These are phyloP conservation scores for Rickenella mellea DNA, from an alignment of 768 basidiomycete species.

Conservation along the genomic window DNA sequence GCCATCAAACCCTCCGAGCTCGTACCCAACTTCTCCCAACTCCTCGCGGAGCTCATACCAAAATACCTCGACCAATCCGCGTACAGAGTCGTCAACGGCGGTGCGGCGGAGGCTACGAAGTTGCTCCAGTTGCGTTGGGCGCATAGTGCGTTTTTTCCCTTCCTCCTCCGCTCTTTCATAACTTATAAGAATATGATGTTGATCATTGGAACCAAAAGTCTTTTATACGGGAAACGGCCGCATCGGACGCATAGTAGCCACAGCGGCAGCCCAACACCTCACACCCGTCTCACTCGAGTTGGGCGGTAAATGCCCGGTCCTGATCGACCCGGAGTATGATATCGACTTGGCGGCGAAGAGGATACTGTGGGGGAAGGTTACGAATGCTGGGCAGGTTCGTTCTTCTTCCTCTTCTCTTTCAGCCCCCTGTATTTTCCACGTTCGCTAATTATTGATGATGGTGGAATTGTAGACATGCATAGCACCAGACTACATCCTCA, in stretches of 20 bases:
- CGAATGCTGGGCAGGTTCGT: conserved; percentile 54
- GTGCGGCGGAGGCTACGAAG: conserved; percentile 26
- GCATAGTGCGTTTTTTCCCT: conserved; percentile 19
- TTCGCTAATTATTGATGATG: conserved; percentile 1
- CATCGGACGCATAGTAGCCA: conserved; percentile 30
- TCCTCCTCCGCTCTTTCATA: neutral
- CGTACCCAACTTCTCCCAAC: conserved; percentile 34
- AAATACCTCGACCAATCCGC: conserved; percentile 43
- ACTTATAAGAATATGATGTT: neutral
- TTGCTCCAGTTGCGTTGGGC: conserved; percentile 28
- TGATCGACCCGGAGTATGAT: conserved; percentile 32
- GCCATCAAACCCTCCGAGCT: conserved; percentile 63
- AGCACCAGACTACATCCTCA: conserved; percentile 23
- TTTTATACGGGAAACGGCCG: conserved; percentile 28
- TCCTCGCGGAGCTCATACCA: conserved; percentile 46
- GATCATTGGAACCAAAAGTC: conserved; percentile 13
- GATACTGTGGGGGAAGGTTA: conserved; percentile 56
- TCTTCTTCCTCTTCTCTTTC: neutral
- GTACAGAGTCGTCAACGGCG: conserved; percentile 45
- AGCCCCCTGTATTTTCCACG: neutral
- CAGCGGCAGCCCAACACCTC: conserved; percentile 33
- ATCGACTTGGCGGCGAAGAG: conserved; percentile 50
- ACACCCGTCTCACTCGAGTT: conserved; percentile 23
- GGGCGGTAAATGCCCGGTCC: conserved; percentile 35
- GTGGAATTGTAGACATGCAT: conserved; percentile 25